Conservation (phyloP, 805 yeast genomes). For the Zygotorulaspora florentina region DNA sequence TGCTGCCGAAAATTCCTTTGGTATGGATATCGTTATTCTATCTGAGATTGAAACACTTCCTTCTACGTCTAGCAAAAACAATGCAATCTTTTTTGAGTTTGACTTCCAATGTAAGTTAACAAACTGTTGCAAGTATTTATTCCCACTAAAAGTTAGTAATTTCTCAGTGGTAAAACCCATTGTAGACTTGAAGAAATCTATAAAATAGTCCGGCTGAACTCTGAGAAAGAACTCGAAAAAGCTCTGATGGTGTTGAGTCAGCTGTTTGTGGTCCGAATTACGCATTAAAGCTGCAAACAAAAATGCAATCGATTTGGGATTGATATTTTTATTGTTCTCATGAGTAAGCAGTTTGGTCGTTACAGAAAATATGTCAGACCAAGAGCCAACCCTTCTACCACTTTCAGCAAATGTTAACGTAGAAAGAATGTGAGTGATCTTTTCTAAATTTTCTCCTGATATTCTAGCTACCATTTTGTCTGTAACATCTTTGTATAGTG, state of each 20-base stretch:
- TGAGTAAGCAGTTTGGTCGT: conserved; percentile 13
- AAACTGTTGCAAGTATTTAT: conserved; percentile 45
- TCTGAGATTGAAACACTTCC: conserved; percentile 30
- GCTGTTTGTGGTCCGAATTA: conserved; percentile 47
- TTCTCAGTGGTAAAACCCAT: conserved; percentile 43
- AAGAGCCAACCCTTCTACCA: conserved; percentile 56
- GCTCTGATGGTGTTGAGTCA: conserved; percentile 45
- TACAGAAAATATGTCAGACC: conserved; percentile 37
- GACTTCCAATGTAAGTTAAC: conserved; percentile 42
- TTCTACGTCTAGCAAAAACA: conserved; percentile 40
- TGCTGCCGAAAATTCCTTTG: conserved; percentile 21
- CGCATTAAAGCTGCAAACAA: conserved; percentile 49
- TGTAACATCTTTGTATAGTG: conserved; percentile 41
- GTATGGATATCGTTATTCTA: conserved; percentile 33
- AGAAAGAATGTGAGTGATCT: conserved; percentile 40
- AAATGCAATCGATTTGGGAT: conserved; percentile 38
- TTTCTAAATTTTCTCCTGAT: conserved; percentile 23
- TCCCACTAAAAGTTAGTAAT: conserved; percentile 40
- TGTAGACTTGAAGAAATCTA: conserved; percentile 39
- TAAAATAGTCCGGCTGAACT: conserved; percentile 43
- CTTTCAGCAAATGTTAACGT: conserved; percentile 62
- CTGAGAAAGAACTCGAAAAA: conserved; percentile 41
- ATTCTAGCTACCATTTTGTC: conserved; percentile 18
- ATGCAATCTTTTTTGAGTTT: conserved; percentile 37
- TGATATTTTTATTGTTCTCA: conserved; percentile 6